phyloP scores from a whole-genome alignment of 148 eudicot genomes.

The Gaultheria prostrata region DNA sequence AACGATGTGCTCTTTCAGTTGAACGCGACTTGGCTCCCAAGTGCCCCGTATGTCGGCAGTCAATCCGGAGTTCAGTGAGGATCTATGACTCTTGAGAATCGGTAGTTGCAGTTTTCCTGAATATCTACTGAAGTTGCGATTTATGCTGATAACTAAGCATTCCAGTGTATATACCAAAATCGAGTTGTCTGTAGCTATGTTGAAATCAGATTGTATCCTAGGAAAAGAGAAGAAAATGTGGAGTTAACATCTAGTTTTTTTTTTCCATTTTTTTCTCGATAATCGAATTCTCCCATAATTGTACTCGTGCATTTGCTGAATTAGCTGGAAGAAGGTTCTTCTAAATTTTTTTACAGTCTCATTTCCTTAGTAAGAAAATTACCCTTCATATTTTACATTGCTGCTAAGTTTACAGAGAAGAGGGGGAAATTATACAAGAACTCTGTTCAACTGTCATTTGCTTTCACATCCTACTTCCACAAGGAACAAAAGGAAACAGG shows the following conservation, averaged over 20 bases:
- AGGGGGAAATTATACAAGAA: not conserved
- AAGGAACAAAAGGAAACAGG: conserved; percentile 53
- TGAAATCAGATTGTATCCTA: not conserved
- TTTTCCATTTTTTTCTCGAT: not conserved
- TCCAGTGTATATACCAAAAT: not conserved
- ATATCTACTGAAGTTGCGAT: not conserved
- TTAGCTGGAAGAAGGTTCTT: not conserved
- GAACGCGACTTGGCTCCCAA: conserved; percentile 61
- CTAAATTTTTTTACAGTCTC: not conserved
- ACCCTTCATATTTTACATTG: not conserved
- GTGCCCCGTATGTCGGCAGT: conserved; percentile 86
- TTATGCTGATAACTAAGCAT: no score
- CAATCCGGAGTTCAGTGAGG: conserved; percentile 56
- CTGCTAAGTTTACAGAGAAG: not conserved
- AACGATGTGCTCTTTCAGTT: conserved; percentile 54
- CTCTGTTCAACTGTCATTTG: conserved; percentile 1
- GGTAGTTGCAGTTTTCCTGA: not conserved
- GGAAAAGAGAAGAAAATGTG: not conserved
- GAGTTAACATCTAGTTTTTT: not conserved
- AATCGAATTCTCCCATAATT: not conserved
- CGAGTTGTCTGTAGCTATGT: not conserved
- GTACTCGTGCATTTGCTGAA: not conserved
- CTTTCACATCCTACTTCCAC: conserved; percentile 36
- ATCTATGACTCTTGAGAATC: conserved; percentile 59
- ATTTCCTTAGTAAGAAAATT: not conserved